Evolutionary conservation across 2,329 filamentous ascomycete genomes (phyloP), one percentile per base, ranked within the genome.

Genomic region (Fusarium secorum): DNA sequence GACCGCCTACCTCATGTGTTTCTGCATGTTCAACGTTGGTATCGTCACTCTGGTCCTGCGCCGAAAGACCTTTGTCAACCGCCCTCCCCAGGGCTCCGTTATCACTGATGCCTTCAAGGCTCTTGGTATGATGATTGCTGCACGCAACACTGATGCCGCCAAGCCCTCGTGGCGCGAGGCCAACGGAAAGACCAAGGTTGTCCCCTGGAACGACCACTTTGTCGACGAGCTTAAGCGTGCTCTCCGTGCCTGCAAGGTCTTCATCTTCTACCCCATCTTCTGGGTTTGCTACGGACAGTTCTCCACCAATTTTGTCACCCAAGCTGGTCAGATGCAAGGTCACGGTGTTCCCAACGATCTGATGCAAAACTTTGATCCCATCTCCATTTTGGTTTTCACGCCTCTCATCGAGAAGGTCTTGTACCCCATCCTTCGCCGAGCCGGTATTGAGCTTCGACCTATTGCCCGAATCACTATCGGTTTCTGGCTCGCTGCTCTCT

Each of bases 201-300:
- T 88, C 30, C 82, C 84, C 1, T 93, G 91, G 90, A 87, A 91
- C 58, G 90, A 93, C 74, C 85, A 86, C 72, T 94, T 93, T 72
- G 83, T 94, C 53, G 90, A 92, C 5, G 91, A 94, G 76, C 82
- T 94, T 53, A 91, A 91, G 82, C 89, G 90, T 84, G 77, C 83
- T 3, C 78, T 86, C 10, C 78, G 91, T 86, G 91, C 91, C 20
- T 94, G 91, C 84, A 89, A 90, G 74, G 90, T 93, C 59, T 93
- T 93, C 68, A 76, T 85, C 68, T 90, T 90, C 76, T 89, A 88
- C 70, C 89, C 89, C 36, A 84, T 90, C 73, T 91, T 88, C 82
- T 92, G 89, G 88, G 84, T 92, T 30, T 87, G 88, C 68, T 92
- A 92, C 80, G 86, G 86, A 54, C 91, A 93, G 75, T 89, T 92